These are phyloP conservation scores for Aspergillus aculeatinus DNA, from an alignment of 2,329 filamentous ascomycete species.

Conservation along the genomic window DNA sequence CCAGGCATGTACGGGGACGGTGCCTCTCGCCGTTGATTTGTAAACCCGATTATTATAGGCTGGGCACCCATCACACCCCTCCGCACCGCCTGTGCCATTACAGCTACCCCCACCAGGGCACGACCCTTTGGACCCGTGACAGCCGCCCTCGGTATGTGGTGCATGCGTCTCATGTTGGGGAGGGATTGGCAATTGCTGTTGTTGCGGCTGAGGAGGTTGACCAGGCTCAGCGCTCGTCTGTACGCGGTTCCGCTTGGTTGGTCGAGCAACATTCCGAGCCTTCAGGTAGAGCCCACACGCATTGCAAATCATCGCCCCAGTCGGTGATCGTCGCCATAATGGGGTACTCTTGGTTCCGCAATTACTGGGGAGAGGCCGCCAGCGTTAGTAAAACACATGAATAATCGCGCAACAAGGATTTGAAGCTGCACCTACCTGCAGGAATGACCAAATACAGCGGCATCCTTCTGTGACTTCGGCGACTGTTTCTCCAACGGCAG, in stretches of 20 bases:
- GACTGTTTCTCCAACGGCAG: conserved; percentile 30
- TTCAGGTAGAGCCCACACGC: conserved; percentile 94
- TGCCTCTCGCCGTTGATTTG: conserved; percentile 66
- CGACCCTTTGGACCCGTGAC: conserved; percentile 65
- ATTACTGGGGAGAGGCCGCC: conserved; percentile 61
- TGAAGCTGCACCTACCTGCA: conserved; percentile 37
- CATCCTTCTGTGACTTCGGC: conserved; percentile 39
- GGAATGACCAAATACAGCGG: conserved; percentile 41
- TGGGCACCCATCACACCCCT: conserved; percentile 92
- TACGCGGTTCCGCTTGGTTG: conserved; percentile 79
- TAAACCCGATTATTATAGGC: conserved; percentile 96
- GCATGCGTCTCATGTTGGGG: conserved; percentile 31
- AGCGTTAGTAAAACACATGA: conserved; percentile 6
- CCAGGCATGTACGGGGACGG: conserved; percentile 32
- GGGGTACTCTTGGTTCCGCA: conserved; percentile 92
- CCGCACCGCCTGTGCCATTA: conserved; percentile 92
- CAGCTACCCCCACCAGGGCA: conserved; percentile 93
- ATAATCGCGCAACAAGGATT: neutral
- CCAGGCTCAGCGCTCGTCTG: conserved; percentile 42
- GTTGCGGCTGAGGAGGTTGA: conserved; percentile 4
- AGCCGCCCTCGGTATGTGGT: conserved; percentile 30
- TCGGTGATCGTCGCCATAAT: conserved; percentile 88
- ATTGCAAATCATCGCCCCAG: conserved; percentile 95
- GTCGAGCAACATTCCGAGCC: conserved; percentile 84
- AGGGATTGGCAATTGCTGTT: conserved; percentile 1